Percentiles rank a stretch among this genome's conserved stretches.
Conservation (phyloP, 2,329 filamentous ascomycete genomes). For the Colletotrichum cordylinicola region DNA sequence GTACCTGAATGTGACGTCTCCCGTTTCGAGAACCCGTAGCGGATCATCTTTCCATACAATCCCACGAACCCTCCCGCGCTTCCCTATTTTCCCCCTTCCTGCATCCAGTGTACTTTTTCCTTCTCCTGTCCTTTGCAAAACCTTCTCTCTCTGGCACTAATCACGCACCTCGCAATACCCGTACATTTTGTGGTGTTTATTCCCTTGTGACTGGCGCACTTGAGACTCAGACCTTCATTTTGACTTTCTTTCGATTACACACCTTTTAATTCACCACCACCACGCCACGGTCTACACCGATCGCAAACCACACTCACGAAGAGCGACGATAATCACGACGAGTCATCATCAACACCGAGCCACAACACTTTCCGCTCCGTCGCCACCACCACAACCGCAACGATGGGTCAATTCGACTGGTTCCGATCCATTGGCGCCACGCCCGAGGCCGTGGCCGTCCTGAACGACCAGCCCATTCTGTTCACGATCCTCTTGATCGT, state of each 20-base stretch:
- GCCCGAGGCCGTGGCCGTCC: constrained; percentile 59
- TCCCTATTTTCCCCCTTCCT: constrained; percentile 8
- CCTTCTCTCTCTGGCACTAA: constrained; percentile 2
- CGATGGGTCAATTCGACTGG: constrained; percentile 63
- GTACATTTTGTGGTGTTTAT: constrained; percentile 22
- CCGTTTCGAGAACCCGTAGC: constrained; percentile 29
- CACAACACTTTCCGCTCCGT: too few relatives aligned
- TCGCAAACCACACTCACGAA: neutral
- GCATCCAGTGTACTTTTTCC: constrained; percentile 1
- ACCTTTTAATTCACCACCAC: constrained; percentile 3
- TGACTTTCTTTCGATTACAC: constrained; percentile 5
- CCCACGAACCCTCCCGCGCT: neutral
- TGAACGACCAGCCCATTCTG: constrained; percentile 66
- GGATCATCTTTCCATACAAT: constrained; percentile 14
- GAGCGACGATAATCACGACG: neutral
- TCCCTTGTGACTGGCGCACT: constrained; percentile 25
- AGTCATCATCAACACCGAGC: neutral
- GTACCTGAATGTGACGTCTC: constrained; percentile 28
- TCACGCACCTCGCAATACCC: neutral
- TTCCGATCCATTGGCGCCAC: constrained; percentile 63
- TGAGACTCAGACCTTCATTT: constrained; percentile 19
- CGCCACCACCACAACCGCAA: neutral
- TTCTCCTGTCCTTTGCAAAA: constrained; percentile 3
- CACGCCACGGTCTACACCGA: constrained; percentile 8
- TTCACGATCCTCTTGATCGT: constrained; percentile 64